phyloP scores from a whole-genome alignment of 192 early-diverging fungal genomes.

The Rhizoclosmatium globosum region DNA sequence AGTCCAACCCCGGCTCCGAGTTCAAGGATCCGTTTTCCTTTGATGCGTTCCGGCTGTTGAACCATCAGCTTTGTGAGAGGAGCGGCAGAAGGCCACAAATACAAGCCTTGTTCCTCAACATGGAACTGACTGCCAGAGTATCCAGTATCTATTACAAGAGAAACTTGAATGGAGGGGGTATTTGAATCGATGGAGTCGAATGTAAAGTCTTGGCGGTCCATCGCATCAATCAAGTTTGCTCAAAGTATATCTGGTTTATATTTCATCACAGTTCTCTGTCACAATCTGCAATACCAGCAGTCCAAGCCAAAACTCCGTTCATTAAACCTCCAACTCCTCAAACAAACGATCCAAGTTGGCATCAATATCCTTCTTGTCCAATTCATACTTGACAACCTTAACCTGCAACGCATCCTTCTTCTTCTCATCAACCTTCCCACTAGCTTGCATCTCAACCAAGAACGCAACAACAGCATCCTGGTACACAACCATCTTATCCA shows the following conservation, averaged over 20 bases:
- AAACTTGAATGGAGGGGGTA: neutral
- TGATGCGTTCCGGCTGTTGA: neutral
- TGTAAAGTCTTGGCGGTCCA: neutral
- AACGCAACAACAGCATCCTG: conserved; percentile 25
- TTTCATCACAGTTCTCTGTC: too few relatives aligned
- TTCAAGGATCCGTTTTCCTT: neutral
- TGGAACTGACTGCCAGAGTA: neutral
- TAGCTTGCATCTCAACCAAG: conserved; percentile 16
- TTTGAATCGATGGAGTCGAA: neutral
- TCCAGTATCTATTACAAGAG: neutral
- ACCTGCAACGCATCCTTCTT: conserved; percentile 27
- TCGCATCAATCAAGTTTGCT: neutral
- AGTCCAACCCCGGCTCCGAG: neutral
- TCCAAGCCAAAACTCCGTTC: too few relatives aligned
- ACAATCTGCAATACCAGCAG: too few relatives aligned
- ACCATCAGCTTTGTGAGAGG: neutral
- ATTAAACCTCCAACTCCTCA: conserved; percentile 28
- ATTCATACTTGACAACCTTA: neutral
- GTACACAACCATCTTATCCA: conserved; percentile 15
- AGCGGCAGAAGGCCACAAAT: neutral
- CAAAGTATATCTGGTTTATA: too few relatives aligned
- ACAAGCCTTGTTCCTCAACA: neutral
- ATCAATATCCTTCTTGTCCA: conserved; percentile 5
- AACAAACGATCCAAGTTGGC: conserved; percentile 11
- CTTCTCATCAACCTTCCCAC: conserved; percentile 22